These are phyloP conservation scores for Cornus controversa DNA, from an alignment of 148 eudicot genomes.

Conservation along the genomic window DNA sequence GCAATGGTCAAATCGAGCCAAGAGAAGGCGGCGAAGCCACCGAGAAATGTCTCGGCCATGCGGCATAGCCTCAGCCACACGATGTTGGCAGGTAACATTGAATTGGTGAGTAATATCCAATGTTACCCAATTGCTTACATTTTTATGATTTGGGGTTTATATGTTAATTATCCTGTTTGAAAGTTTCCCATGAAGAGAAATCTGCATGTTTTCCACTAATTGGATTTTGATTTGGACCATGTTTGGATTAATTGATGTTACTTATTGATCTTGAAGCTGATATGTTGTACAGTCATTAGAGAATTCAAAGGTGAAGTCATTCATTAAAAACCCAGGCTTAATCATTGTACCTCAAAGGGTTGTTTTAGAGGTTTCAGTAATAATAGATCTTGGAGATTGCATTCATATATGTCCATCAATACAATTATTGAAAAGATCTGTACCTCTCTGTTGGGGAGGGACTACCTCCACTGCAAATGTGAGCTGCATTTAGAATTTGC, in stretches of 20 bases:
- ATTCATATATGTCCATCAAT: neutral
- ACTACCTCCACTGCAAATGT: too few relatives aligned
- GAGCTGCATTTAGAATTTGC: neutral
- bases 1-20: conserved; percentile 23
- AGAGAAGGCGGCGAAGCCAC: conserved; percentile 42
- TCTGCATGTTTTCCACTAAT: too few relatives aligned
- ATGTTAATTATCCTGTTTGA: too few relatives aligned
- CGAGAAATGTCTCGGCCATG: conserved; percentile 41
- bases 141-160: neutral
- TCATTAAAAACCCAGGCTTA: too few relatives aligned
- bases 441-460: too few relatives aligned
- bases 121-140: neutral
- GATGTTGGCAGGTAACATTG: conserved; percentile 28
- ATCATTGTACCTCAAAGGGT: neutral
- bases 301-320: neutral
- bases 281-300: neutral
- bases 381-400: neutral
- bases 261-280: neutral
- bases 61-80: conserved; percentile 58
- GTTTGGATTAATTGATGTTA: neutral
- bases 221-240: neutral
- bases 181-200: too few relatives aligned
- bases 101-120: conserved; percentile 35
- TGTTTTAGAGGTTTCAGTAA: neutral
- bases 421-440: conserved; percentile 5